Evolutionary conservation across 2,329 filamentous ascomycete genomes (phyloP), one percentile per base, ranked within the genome.

Genomic region (Trichoderma oligosporum): DNA sequence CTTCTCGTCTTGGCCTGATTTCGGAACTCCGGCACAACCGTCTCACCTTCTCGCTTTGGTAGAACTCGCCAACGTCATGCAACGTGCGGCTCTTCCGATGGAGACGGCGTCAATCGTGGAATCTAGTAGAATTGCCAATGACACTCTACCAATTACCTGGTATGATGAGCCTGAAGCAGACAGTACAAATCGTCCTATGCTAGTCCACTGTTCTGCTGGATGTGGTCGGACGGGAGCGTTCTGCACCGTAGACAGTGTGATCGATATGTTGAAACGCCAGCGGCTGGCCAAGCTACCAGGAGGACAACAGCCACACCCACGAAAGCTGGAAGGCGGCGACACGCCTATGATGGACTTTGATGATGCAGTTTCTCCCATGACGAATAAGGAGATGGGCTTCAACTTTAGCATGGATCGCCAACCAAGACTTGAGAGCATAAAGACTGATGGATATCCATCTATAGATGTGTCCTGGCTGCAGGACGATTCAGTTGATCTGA

Each of bases 1-100:
- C 68, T 97, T 97, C 70, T 85, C 91, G 0, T 86, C 88, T n/a
- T 99, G 94, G 94, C 94, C 94, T 0, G 94, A 99, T 68, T 97
- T 97, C 71, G 94, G 94, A 18, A 88, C 91, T 0, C 93, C 93
- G 0, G 91, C 94, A 0, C 88, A 95, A 66, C 91, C 94, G 1
- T 84, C 85, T 4, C 91, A 97, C 66, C 80, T 99, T 2, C 79
- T 99, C 14, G 89, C 87, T 2, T 75, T 99, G 14, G 89, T 97
- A n/a, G 91, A 97, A 71, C 82, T 96, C 52, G 89, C 88, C 65
- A 94, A 89, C 66, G 78, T 82, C 31, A 91, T 85, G 81, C 88
- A 80, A 75, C 87, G 72, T 63, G 82, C 73, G 57, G 80, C 74
- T 64, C 77, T 70, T 59, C 82, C 74, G 16, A 71, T 76, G 8